Conservation (phyloP, 2,329 filamentous ascomycete species). For the Aureobasidium uvarum region DNA sequence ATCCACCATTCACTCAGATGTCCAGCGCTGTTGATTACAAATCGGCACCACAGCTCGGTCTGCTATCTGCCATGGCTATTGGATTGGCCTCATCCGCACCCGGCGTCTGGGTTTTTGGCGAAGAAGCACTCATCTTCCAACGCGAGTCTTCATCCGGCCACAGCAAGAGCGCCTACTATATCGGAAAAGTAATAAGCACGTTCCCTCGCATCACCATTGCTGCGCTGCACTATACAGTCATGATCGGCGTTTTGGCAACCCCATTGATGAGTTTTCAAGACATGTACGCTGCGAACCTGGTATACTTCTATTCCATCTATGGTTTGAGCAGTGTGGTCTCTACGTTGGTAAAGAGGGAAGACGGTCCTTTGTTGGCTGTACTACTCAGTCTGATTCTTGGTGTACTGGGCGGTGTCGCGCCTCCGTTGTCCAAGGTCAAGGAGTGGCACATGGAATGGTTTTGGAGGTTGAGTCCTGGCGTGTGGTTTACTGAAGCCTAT, state of each 20-base stretch:
- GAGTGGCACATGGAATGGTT: constrained; percentile 57
- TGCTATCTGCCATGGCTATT: constrained; percentile 56
- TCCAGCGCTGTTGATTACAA: constrained; percentile 53
- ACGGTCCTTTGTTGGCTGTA: constrained; percentile 57
- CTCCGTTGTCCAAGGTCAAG: constrained; percentile 50
- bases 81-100: constrained; percentile 56
- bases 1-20: constrained; percentile 51
- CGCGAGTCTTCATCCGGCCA: constrained; percentile 59
- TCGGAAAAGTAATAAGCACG: constrained; percentile 56
- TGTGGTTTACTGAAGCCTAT: constrained; percentile 58
- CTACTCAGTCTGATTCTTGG: constrained; percentile 26
- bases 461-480: constrained; percentile 55
- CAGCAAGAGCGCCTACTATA: constrained; percentile 56
- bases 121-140: constrained; percentile 55
- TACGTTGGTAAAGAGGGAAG: constrained; percentile 56
- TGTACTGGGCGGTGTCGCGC: constrained; percentile 45
- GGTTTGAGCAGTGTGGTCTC: constrained; percentile 54
- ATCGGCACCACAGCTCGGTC: constrained; percentile 53
- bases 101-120: constrained; percentile 58
- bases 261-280: constrained; percentile 52
- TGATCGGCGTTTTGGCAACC: constrained; percentile 51
- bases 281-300: constrained; percentile 53
- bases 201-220: constrained; percentile 53
- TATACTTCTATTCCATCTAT: constrained; percentile 61
- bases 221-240: constrained; percentile 56